Evolutionary conservation across 2,329 filamentous ascomycete genomes (phyloP).

Genomic region (Bertia moriformis): DNA sequence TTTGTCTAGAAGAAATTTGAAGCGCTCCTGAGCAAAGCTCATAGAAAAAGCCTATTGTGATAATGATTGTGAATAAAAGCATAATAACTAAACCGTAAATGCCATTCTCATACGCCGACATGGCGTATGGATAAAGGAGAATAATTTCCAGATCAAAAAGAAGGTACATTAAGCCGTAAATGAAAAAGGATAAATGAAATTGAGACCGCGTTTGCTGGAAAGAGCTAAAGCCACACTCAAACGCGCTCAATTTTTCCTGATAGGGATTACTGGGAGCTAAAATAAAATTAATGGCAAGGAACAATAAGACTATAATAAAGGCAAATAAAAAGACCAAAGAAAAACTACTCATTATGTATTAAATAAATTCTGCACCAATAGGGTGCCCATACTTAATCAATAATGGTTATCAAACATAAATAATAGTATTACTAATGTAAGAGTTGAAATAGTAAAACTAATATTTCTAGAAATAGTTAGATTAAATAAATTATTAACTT

Average conservation of each 20-base stretch:
- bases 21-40: background rate
- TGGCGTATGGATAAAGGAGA: background rate
- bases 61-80: background rate
- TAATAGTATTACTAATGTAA: slow-evolving; percentile 2
- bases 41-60: background rate
- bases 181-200: background rate
- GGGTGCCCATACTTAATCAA: background rate
- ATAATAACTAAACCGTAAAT: slow-evolving; percentile 1
- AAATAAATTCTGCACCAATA: background rate
- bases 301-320: background rate
- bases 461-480: slow-evolving; percentile 3
- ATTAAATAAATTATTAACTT: slow-evolving; percentile 5
- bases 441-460: slow-evolving; percentile 3
- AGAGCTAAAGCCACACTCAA: background rate
- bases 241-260: background rate
- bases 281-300: background rate
- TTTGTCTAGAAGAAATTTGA: background rate
- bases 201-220: background rate
- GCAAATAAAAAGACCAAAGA: background rate
- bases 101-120: background rate
- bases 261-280: background rate
- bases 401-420: slow-evolving; percentile 3
- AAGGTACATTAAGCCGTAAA: background rate
- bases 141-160: background rate
- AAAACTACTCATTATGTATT: background rate